phyloP scores from a whole-genome alignment of 768 basidiomycete genomes.

The Psilocybe cubensis region DNA sequence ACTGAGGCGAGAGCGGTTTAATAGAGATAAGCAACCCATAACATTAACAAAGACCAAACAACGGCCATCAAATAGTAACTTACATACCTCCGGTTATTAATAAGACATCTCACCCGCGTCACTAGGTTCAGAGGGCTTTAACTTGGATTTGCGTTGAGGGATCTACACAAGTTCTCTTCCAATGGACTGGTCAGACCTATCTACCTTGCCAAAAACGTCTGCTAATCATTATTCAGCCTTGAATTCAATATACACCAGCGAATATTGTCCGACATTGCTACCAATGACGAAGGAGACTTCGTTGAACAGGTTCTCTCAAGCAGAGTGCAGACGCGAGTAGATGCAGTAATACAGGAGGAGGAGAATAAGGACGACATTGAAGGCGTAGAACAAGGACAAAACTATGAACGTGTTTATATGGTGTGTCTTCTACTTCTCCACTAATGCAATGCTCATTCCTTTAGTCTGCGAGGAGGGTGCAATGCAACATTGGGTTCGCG shows the following conservation, averaged over 20 bases:
- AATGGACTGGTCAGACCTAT: conserved; percentile 12
- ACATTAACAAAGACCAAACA: neutral
- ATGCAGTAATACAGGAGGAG: conserved; percentile 22
- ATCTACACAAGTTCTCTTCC: neutral
- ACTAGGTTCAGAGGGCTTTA: neutral
- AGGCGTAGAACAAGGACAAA: conserved; percentile 21
- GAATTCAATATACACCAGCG: conserved; percentile 80
- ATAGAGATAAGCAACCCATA: too few relatives aligned
- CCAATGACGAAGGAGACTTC: conserved; percentile 47
- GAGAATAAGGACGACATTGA: conserved; percentile 28
- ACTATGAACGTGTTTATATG: conserved; percentile 55
- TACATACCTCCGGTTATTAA: neutral
- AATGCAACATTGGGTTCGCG: conserved; percentile 85
- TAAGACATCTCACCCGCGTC: too few relatives aligned
- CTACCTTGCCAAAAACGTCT: neutral
- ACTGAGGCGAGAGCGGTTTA: too few relatives aligned
- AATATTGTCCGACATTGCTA: conserved; percentile 76
- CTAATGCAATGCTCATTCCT: neutral
- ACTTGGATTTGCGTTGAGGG: neutral
- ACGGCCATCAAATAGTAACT: neutral
- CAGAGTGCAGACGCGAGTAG: conserved; percentile 52
- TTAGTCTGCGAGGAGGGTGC: conserved; percentile 72
- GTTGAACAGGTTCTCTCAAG: conserved; percentile 64
- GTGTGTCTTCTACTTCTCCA: conserved; percentile 37
- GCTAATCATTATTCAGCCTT: conserved; percentile 44